A percentile compares a stretch with the other conserved stretches of the same genome.
phyloP scores from a whole-genome alignment of 805 yeast species.

The Starmerella stigmatis region DNA sequence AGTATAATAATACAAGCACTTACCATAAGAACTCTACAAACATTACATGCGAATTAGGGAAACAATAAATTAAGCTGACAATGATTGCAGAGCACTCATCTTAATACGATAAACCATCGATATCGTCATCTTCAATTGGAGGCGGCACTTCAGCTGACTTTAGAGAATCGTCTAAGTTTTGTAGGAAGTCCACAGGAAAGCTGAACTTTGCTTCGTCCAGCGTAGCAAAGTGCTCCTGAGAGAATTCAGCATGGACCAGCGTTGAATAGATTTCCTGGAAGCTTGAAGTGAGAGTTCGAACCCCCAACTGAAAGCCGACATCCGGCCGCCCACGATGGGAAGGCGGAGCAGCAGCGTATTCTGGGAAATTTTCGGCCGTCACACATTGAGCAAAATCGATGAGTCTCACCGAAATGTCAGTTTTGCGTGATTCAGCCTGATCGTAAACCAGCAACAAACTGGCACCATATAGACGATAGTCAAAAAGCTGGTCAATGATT shows the following conservation, averaged over 20 bases:
- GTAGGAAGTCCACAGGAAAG: constrained; percentile 7
- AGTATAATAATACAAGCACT: neutral
- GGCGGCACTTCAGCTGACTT: neutral
- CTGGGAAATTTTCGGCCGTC: constrained; percentile 46
- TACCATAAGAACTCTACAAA: neutral
- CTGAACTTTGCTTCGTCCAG: constrained; percentile 11
- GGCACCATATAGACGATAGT: constrained; percentile 87
- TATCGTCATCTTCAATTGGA: neutral
- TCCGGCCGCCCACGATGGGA: constrained; percentile 54
- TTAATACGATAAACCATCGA: constrained; percentile 2
- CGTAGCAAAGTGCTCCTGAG: constrained; percentile 16
- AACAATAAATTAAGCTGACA: neutral
- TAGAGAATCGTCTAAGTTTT: constrained; percentile 10
- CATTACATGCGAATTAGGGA: neutral
- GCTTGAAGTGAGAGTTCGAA: constrained; percentile 59
- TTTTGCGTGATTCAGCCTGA: constrained; percentile 35
- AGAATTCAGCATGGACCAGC: constrained; percentile 37
- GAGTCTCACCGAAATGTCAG: constrained; percentile 38
- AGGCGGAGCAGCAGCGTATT: constrained; percentile 58
- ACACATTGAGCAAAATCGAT: constrained; percentile 95
- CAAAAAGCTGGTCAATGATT: constrained; percentile 47
- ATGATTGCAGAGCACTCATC: neutral
- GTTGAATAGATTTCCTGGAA: constrained; percentile 49
- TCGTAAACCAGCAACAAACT: constrained; percentile 84
- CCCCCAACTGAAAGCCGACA: constrained; percentile 74